Conservation (phyloP, 331 rosid genomes). For the Saraca asoca region DNA sequence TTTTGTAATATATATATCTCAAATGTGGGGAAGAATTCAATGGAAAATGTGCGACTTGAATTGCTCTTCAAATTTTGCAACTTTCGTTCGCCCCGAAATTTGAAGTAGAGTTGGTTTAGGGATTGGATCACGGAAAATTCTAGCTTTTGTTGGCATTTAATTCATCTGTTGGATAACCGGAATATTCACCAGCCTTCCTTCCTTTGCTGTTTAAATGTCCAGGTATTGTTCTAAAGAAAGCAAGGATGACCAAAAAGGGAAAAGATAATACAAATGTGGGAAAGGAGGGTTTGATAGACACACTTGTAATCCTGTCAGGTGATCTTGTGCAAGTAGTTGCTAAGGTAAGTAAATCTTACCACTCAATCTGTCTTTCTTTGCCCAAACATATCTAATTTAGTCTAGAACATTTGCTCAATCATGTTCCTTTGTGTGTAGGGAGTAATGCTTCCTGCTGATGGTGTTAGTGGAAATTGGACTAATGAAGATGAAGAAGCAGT, state of each 20-base stretch:
- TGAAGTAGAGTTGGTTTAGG: constrained; percentile 25
- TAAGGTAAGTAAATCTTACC: constrained; percentile 47
- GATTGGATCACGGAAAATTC: background rate
- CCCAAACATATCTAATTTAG: background rate
- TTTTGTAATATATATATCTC: background rate
- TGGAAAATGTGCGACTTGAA: background rate
- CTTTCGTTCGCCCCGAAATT: background rate
- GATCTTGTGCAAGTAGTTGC: constrained; percentile 87
- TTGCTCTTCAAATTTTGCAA: background rate
- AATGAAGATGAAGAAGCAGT: constrained; percentile 50
- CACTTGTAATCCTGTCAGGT: constrained; percentile 61
- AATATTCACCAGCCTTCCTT: constrained; percentile 10
- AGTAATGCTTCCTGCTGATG: constrained; percentile 58
- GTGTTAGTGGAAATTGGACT: constrained; percentile 47
- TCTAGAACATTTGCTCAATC: constrained; percentile 20
- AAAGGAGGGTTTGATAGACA: constrained; percentile 58
- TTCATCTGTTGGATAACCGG: background rate
- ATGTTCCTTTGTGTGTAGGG: constrained; percentile 51
- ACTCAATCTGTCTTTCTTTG: constrained; percentile 8
- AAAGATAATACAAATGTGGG: constrained; percentile 50
- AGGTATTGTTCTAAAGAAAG: constrained; percentile 85
- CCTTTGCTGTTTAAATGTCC: constrained; percentile 21
- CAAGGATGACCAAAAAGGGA: constrained; percentile 74
- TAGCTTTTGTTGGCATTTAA: constrained; percentile 9
- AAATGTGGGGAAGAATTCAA: background rate